Evolutionary conservation across 805 yeast species (phyloP).

Genomic region (Kuraishia capsulata): DNA sequence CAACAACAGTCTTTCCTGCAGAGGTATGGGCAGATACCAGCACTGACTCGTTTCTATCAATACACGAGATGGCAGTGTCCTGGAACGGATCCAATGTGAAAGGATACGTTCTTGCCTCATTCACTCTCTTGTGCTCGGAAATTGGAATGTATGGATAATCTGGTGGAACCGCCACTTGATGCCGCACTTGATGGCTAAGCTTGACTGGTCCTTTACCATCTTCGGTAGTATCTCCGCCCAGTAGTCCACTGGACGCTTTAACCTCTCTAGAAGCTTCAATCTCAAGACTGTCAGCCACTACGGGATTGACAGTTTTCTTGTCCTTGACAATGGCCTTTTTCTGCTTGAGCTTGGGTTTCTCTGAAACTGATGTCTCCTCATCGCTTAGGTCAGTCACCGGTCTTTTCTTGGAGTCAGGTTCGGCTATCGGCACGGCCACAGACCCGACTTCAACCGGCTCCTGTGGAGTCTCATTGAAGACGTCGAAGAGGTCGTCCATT

Average conservation of each 20-base stretch:
- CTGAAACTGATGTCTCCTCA: slow-evolving; percentile 8
- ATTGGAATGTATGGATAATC: slow-evolving; percentile 83
- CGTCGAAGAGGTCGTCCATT: slow-evolving; percentile 52
- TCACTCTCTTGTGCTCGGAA: slow-evolving; percentile 69
- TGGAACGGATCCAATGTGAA: slow-evolving; percentile 95
- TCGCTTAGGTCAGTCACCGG: slow-evolving; percentile 7
- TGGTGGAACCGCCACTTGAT: slow-evolving; percentile 95
- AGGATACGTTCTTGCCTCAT: slow-evolving; percentile 86
- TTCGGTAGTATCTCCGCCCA: slow-evolving; percentile 28
- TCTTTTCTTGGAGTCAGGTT: slow-evolving; percentile 4
- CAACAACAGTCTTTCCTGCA: slow-evolving; percentile 96
- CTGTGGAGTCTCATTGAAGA: slow-evolving; percentile 46
- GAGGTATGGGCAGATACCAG: slow-evolving; percentile 96
- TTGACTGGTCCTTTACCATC: slow-evolving; percentile 33
- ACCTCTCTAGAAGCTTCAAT: slow-evolving; percentile 87
- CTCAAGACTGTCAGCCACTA: slow-evolving; percentile 80
- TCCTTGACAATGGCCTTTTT: slow-evolving; percentile 11
- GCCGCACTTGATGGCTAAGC: slow-evolving; percentile 89
- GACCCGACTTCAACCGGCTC: too few relatives aligned
- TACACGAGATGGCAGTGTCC: slow-evolving; percentile 92
- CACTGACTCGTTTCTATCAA: slow-evolving; percentile 90
- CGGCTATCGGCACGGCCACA: slow-evolving; percentile 9
- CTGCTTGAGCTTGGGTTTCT: slow-evolving; percentile 7
- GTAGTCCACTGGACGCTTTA: slow-evolving; percentile 67
- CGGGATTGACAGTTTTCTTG: slow-evolving; percentile 41